Evolutionary conservation across 108 stramenopile species (phyloP), one percentile per base, ranked within the genome.

Genomic region (Fistulifera pelliculosa): DNA sequence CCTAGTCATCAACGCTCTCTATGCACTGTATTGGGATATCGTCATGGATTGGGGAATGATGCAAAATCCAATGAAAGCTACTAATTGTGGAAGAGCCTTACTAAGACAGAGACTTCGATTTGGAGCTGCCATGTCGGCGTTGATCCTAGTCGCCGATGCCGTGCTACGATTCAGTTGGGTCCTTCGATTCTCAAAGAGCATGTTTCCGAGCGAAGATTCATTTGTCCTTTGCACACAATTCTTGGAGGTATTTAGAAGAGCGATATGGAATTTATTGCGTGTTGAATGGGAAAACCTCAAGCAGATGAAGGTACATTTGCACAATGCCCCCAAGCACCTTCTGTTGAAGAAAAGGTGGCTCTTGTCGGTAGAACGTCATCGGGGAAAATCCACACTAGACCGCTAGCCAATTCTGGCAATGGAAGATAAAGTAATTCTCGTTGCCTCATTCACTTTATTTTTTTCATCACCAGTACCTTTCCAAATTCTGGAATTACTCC

Each of bases 11-110:
- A 90, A 90, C 47, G 77, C 89, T 0, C 66, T 68, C 11, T 90
- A 86, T 64, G 66, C 79, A 0, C 57, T 90, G 41, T 79, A 79
- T 39, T 90, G 89, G 88, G 75, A 77, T 45, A 75, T 83, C 59
- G 72, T 83, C 47, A 86, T 85, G 85, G 89, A 90, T 71, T 90
- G 89, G 89, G 89, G 89, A 27, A 84, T 88, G 82, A 82, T 90
- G 85, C 61, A 71, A 50, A 65, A 74, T 53, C 22, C 57, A 49
- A 12, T 47, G 8, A 17, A 25, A 4, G 47, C 53, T 26, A 68
- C 62, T 25, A 52, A 67, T 22, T 80, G 81, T 56, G 65, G 68
- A 19, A 74, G 86, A 64, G 38, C 69, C 1, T 52, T 76, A 1
- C 55, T 90, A 19, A 75, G 89, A 57, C 85, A 85, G 22, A 38